phyloP scores from a whole-genome alignment of 2,329 filamentous ascomycete genomes.

The Pseudogymnoascus sp. region DNA sequence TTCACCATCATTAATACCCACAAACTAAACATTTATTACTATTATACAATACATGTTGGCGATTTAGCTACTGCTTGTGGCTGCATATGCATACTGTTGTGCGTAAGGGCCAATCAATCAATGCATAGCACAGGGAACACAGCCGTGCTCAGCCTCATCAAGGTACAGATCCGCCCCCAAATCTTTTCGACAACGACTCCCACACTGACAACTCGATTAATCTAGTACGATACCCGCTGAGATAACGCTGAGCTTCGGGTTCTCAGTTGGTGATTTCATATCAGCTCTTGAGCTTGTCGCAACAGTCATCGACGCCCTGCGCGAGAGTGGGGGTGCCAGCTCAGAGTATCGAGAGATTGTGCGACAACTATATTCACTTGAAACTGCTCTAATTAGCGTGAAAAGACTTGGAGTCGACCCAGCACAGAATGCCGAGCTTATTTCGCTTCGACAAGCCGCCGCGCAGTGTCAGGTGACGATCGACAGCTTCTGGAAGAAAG shows the following conservation, averaged over 20 bases:
- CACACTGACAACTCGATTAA: background rate
- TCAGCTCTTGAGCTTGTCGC: slow-evolving; percentile 20
- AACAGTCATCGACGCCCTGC: slow-evolving; percentile 18
- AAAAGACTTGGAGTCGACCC: slow-evolving; percentile 22
- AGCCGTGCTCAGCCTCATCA: background rate
- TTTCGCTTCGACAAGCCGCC: slow-evolving; percentile 21
- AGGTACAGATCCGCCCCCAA: background rate
- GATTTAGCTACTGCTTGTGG: background rate
- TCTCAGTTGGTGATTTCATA: slow-evolving; percentile 25
- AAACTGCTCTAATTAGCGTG: slow-evolving; percentile 23
- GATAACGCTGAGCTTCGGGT: slow-evolving; percentile 19
- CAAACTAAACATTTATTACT: background rate
- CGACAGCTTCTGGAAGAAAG: slow-evolving; percentile 22
- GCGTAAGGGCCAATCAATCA: background rate
- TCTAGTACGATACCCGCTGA: slow-evolving; percentile 15
- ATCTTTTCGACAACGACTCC: background rate
- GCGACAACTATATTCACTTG: slow-evolving; percentile 17
- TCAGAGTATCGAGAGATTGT: slow-evolving; percentile 14
- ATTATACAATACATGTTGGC: background rate
- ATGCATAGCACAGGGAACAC: background rate
- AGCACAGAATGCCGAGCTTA: slow-evolving; percentile 15
- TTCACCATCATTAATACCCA: background rate
- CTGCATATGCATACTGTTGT: background rate
- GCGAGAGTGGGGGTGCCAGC: slow-evolving; percentile 11
- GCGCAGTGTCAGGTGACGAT: slow-evolving; percentile 24